phyloP scores from a whole-genome alignment of 2,329 filamentous ascomycete species.

The Teratosphaeria epicoccoides region DNA sequence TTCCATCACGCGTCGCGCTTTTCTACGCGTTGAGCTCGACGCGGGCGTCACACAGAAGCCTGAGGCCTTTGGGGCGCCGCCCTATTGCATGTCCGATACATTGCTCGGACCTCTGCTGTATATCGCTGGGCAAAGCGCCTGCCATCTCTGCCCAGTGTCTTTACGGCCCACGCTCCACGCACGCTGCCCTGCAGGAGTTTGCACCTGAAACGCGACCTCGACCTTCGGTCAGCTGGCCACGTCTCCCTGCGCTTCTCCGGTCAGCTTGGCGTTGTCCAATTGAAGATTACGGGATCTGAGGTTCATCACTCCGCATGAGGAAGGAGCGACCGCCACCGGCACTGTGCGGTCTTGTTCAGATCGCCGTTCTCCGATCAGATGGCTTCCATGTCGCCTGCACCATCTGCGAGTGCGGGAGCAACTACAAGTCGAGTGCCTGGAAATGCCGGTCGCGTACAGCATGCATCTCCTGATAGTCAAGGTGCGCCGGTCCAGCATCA shows the following conservation, averaged over 20 bases:
- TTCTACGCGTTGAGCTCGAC: not conserved
- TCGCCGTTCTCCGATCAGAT: not conserved
- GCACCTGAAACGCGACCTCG: not conserved
- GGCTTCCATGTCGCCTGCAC: not conserved
- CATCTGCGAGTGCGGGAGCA: not conserved
- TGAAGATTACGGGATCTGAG: not conserved
- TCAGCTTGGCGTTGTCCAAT: not conserved
- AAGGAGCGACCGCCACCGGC: not conserved
- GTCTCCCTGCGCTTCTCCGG: not conserved
- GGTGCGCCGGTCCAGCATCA: slow-evolving; percentile 11
- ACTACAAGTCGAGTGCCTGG: not conserved
- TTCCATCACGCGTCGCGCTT: not conserved
- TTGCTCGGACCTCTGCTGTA: not conserved
- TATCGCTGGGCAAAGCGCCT: not conserved
- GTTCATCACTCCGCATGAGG: not conserved
- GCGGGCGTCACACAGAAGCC: too few species aligned
- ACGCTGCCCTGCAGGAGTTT: not conserved
- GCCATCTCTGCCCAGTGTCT: not conserved
- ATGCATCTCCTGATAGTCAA: not conserved
- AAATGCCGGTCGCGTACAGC: not conserved
- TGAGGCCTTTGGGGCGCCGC: too few species aligned
- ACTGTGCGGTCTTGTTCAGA: not conserved
- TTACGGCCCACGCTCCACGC: not conserved
- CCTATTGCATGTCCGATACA: too few species aligned
- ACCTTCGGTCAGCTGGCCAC: not conserved